Percentiles rank a stretch among this genome's conserved stretches.
Evolutionary conservation across 140 eudicot species (phyloP).

Genomic region (Stevia rebaudiana): DNA sequence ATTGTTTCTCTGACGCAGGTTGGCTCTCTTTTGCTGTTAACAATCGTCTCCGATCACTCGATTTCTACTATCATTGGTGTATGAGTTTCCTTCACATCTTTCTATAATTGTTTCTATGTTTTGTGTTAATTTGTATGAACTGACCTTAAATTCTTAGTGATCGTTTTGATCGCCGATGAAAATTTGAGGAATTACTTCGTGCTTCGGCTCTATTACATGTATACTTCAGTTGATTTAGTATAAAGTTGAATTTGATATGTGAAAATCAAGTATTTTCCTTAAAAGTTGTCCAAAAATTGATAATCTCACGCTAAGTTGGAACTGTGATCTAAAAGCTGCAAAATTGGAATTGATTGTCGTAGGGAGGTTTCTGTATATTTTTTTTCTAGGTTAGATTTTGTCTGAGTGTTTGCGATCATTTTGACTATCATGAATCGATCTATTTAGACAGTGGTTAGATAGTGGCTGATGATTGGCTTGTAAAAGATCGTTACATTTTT

Average conservation of each 20-base stretch:
- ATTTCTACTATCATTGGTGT: not conserved
- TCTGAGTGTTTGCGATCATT: not conserved
- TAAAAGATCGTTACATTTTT: not conserved
- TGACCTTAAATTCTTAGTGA: slow-evolving; percentile 3
- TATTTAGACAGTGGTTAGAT: not conserved
- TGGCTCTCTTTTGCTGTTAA: not conserved
- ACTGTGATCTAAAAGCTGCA: not conserved
- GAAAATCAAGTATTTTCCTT: not conserved
- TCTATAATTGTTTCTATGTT: not conserved
- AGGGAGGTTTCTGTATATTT: not conserved
- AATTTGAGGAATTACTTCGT: not conserved
- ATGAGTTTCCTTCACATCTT: not conserved
- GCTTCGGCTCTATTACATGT: not conserved
- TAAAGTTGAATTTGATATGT: not conserved
- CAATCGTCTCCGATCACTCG: slow-evolving; percentile 22
- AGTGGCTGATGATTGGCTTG: not conserved
- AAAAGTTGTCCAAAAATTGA: not conserved
- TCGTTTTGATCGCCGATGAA: slow-evolving; percentile 14
- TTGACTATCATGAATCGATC: not conserved
- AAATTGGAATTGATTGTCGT: not conserved
- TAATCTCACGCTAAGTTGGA: not conserved
- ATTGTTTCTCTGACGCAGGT: slow-evolving; percentile 28
- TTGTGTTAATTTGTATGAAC: not conserved
- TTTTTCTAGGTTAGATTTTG: not conserved
- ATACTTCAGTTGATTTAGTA: slow-evolving; percentile 1